Base-by-base conservation (phyloP, 345 rosid genomes). In the Eucalyptus dawsonii region DNA sequence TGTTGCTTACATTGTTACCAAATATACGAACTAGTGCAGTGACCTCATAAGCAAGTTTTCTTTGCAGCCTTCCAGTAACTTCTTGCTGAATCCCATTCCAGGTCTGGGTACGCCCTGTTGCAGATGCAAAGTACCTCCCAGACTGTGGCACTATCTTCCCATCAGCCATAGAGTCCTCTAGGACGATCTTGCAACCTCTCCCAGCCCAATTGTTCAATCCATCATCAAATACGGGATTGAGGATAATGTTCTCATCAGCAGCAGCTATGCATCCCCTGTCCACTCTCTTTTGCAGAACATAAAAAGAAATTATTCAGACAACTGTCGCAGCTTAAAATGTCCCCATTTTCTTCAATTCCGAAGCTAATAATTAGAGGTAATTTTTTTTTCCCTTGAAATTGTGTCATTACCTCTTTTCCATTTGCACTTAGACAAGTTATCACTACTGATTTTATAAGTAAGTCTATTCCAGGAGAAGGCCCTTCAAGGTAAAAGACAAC, bases 1-100 rank as follows among this genome's bases (percentile, higher is more conserved):
- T 94, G 91, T 47, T 91, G 15, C 96, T 90, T 69, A 95, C 94
- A 87, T 93, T 92, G 91, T 93, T 94, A 65, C 99, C 98, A 53
- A 90, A 94, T 90, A 98, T 93, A 87, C 97, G 92, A 86, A 95
- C 97, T 27, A 96, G 93, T 15, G 98, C 98, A 65, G 94, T 90
- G 86, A 92, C 95, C 54, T 94, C 96, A 91, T 97, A 98, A 83
- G 95, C 97, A 91, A 95, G 92, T 93, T 98, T 97, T 88, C 97
- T 92, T 89, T 94, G 95, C 91, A 97, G 95, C 92, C 94, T 95
- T 87, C 95, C 97, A 31, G 98, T 97, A 69, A 98, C 94, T 58
- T 98, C 98, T 91, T 98, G 98, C 93, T 97, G 96, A 88, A 98
- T 95, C 44, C 99, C 99, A 42, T 97, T 97, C 99, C 99, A 98